Percentiles rank a stretch among this genome's conserved stretches.
Evolutionary conservation across 768 basidiomycete genomes (phyloP).

Genomic region (Phylloporus rhodoxanthus): DNA sequence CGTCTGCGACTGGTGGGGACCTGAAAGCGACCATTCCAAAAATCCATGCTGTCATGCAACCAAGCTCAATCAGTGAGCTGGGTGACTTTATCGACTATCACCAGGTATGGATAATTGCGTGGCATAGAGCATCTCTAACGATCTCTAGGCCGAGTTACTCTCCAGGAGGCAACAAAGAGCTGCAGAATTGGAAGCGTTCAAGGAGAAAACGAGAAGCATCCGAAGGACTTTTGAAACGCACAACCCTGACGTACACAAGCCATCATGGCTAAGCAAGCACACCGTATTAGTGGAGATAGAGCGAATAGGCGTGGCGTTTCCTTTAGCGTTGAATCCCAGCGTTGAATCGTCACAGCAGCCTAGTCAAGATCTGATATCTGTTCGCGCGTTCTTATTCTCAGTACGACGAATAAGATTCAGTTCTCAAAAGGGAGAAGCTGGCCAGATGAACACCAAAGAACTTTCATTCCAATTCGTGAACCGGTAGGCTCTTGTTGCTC

Average conservation of each 20-base stretch:
- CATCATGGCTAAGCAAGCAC: constrained; percentile 53
- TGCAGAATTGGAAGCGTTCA: constrained; percentile 75
- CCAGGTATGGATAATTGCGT: constrained; percentile 44
- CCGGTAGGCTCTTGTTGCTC: constrained; percentile 40
- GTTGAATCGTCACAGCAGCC: constrained; percentile 43
- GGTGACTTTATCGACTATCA: constrained; percentile 85
- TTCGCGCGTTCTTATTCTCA: constrained; percentile 83
- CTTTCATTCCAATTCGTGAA: constrained; percentile 85
- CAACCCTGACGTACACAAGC: constrained; percentile 14
- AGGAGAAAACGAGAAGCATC: constrained; percentile 69
- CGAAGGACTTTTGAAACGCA: constrained; percentile 70
- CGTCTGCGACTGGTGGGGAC: constrained; percentile 31
- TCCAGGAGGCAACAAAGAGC: constrained; percentile 70
- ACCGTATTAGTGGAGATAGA: constrained; percentile 49
- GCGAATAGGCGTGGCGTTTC: constrained; percentile 87
- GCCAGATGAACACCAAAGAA: constrained; percentile 62
- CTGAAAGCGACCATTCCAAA: constrained; percentile 59
- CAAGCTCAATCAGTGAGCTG: constrained; percentile 85
- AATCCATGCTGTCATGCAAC: constrained; percentile 91
- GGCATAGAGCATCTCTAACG: constrained; percentile 7
- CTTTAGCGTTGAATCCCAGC: constrained; percentile 59
- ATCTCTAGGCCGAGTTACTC: constrained; percentile 62
- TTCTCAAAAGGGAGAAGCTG: constrained; percentile 71
- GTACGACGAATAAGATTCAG: constrained; percentile 70
- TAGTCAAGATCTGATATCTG: constrained; percentile 37